Evolutionary conservation across 306 rosid genomes (phyloP).

Genomic region (Dalbergia cultrata): DNA sequence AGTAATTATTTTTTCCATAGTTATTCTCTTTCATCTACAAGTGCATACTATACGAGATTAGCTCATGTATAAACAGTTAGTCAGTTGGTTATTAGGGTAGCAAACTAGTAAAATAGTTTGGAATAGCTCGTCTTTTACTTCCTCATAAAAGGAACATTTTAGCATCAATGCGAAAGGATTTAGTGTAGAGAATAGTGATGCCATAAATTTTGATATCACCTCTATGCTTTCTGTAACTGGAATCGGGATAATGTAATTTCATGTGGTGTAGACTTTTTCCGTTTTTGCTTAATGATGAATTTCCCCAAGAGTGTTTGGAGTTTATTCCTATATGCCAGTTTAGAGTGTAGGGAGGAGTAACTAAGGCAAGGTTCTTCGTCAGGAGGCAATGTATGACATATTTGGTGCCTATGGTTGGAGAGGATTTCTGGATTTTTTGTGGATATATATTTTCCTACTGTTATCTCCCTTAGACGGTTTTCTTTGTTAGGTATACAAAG

Average conservation of each 20-base stretch:
- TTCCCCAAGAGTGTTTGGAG: background rate
- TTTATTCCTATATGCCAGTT: constrained; percentile 26
- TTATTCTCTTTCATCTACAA: constrained; percentile 30
- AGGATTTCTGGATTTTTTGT: background rate
- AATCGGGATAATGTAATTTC: constrained; percentile 29
- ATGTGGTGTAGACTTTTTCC: constrained; percentile 18
- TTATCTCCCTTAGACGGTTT: background rate
- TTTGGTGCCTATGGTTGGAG: constrained; percentile 12
- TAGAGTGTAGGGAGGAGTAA: constrained; percentile 16
- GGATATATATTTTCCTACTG: background rate
- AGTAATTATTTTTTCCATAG: constrained; percentile 4
- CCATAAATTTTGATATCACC: background rate
- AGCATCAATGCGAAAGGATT: constrained; percentile 9
- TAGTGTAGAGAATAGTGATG: constrained; percentile 7
- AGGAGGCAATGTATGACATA: background rate
- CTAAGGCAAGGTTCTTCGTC: constrained; percentile 26
- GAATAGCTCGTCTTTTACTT: constrained; percentile 19
- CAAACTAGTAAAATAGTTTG: background rate
- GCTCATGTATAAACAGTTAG: background rate
- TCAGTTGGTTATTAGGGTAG: background rate
- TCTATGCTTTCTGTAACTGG: background rate
- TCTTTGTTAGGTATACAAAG: constrained; percentile 1
- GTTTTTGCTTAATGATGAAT: constrained; percentile 20
- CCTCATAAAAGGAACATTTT: background rate
- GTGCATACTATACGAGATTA: background rate